Base-by-base conservation (phyloP, 2,329 filamentous ascomycete species). In the Colletotrichum siamense region DNA sequence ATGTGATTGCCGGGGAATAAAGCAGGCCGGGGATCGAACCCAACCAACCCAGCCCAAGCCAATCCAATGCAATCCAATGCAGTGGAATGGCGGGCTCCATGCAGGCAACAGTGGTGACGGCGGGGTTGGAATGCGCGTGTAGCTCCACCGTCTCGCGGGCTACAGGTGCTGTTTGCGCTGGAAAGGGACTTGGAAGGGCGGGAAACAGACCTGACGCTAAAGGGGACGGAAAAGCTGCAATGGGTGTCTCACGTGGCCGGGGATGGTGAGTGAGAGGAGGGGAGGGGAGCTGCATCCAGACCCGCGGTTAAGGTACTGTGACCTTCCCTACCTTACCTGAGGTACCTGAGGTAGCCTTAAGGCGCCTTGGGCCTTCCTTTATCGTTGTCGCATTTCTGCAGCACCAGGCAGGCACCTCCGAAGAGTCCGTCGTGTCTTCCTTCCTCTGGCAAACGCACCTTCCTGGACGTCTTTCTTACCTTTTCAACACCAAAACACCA, bases 1-100 rank as follows among this genome's bases (percentile, higher is more conserved):
- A 75, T 75, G 72, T 75, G 72, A 75, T 72, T 66, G 68, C 72
- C 52, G 61, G 68, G 72, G 24, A 34, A 36, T 36, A 44, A 4
- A 22, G 44, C 44, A 49, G 44, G 44, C 44, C 44, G 44, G 44
- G n/a, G 44, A 8, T 13, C 10, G 1, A 44, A 44, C 16, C 8
- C 44, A 22, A 44, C 16, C 34, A 12, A 36, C 6, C 34, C 34
- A 36, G 15, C 34, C 44, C 44, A 49, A 49, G 44, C 18, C 44
- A 49, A n/a, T 8, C 9, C 44, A 49, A 49, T 4, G 16, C 44
- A 49, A 49, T 49, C 44, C 44, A 13, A 22, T 49, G 44, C 39
- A 44, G 44, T 49, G 44, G 44, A 49, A 49, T 49, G 44, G 44
- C 44, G 44, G 44, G 44, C n/a, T 22, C 55, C 55, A 15, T 59